These are phyloP conservation scores for Penicillium expansum DNA, from an alignment of 2,329 filamentous ascomycete species.

Conservation along the genomic window DNA sequence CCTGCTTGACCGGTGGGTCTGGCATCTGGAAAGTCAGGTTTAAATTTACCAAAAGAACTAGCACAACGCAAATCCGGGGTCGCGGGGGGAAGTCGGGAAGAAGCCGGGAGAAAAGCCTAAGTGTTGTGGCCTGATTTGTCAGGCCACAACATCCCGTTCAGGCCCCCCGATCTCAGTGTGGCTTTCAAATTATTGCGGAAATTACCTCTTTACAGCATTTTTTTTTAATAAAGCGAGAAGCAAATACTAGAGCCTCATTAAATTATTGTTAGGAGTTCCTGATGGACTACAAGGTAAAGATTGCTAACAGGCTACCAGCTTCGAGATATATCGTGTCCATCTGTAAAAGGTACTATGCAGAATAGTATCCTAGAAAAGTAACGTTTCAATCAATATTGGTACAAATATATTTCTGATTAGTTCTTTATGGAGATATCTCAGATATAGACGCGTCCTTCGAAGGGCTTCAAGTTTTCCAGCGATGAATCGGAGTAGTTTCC, in stretches of 20 bases:
- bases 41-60: neutral
- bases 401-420: neutral
- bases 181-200: neutral
- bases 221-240: neutral
- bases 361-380: neutral
- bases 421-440: neutral
- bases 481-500: slow-evolving; percentile 14
- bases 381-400: neutral
- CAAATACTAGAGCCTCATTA: too few species aligned
- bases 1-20: slow-evolving; percentile 9
- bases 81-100: slow-evolving; percentile 10
- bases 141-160: neutral
- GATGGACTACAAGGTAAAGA: neutral
- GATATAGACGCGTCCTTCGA: slow-evolving; percentile 24
- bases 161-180: neutral
- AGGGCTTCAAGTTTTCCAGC: slow-evolving; percentile 13
- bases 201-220: neutral
- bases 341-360: neutral
- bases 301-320: neutral
- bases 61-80: neutral
- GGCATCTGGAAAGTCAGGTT: neutral
- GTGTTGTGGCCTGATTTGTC: neutral
- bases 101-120: slow-evolving; percentile 5
- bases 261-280: too few species aligned
- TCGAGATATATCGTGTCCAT: neutral